phyloP scores from a whole-genome alignment of 2,329 filamentous ascomycete species.

The Microthyrium microscopicum region DNA sequence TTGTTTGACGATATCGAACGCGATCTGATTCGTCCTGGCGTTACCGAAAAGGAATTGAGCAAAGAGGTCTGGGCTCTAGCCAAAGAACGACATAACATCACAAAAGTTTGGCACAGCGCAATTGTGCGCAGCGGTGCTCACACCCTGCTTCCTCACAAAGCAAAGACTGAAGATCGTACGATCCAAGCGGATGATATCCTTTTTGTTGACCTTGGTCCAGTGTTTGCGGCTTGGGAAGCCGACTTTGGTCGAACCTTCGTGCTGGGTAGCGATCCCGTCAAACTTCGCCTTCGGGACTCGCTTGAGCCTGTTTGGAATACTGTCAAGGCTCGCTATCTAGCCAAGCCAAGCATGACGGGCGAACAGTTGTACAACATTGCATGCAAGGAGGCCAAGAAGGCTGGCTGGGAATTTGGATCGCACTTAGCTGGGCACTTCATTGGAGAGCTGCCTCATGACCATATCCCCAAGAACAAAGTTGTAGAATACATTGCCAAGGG shows the following conservation, averaged over 20 bases:
- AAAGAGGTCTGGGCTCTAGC: conserved; percentile 31
- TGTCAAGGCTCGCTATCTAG: conserved; percentile 29
- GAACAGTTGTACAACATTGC: conserved; percentile 31
- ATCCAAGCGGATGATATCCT: conserved; percentile 34
- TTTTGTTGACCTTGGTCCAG: conserved; percentile 34
- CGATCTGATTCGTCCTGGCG: too few relatives aligned
- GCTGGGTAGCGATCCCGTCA: conserved; percentile 29
- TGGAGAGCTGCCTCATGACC: conserved; percentile 34
- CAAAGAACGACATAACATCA: conserved; percentile 24
- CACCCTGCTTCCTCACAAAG: conserved; percentile 30
- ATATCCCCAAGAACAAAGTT: conserved; percentile 31
- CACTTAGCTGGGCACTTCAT: conserved; percentile 32
- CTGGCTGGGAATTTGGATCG: conserved; percentile 30
- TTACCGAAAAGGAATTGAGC: conserved; percentile 31
- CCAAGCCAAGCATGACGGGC: conserved; percentile 33
- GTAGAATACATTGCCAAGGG: conserved; percentile 29
- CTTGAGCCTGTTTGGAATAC: conserved; percentile 30
- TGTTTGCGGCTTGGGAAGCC: conserved; percentile 37
- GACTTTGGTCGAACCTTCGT: conserved; percentile 38
- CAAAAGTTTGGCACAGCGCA: conserved; percentile 37
- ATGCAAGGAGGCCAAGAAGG: conserved; percentile 19
- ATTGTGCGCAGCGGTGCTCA: conserved; percentile 34
- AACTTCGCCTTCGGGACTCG: conserved; percentile 27
- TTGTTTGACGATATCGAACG: too few relatives aligned
- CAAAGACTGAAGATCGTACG: conserved; percentile 33